Evolutionary conservation across 331 rosid genomes (phyloP).

Genomic region (Quercus tomentella): DNA sequence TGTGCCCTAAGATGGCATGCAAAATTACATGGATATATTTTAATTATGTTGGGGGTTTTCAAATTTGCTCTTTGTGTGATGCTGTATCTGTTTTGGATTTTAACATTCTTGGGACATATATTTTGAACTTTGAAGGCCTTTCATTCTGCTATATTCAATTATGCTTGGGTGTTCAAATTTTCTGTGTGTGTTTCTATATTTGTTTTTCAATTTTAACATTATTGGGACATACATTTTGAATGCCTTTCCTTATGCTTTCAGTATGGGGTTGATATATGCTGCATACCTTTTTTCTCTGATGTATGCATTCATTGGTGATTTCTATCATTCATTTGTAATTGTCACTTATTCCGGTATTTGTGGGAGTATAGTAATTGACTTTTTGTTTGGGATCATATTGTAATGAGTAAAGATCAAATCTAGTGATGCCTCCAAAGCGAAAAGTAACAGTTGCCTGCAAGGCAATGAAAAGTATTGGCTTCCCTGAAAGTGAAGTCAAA

Average conservation of each 20-base stretch:
- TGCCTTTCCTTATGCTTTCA: neutral
- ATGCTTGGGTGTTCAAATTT: neutral
- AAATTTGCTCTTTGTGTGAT: neutral
- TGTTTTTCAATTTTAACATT: neutral
- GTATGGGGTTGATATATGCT: neutral
- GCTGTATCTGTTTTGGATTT: neutral
- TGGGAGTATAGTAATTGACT: neutral
- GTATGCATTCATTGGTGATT: neutral
- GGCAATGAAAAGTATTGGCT: neutral
- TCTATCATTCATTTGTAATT: neutral
- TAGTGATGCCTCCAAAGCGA: neutral
- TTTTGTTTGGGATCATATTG: neutral
- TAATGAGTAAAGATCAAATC: neutral
- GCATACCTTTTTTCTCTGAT: neutral
- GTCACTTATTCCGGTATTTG: neutral
- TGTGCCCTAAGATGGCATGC: too few relatives aligned
- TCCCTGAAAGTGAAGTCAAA: neutral
- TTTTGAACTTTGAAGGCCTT: neutral
- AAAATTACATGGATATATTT: neutral
- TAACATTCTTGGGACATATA: neutral
- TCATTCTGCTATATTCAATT: neutral
- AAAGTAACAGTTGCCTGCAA: conserved; percentile 3
- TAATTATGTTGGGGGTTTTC: neutral
- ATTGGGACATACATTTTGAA: neutral
- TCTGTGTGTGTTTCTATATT: too few relatives aligned